phyloP scores from a whole-genome alignment of 2,329 filamentous ascomycete genomes.

The Trichoderma harzianum region DNA sequence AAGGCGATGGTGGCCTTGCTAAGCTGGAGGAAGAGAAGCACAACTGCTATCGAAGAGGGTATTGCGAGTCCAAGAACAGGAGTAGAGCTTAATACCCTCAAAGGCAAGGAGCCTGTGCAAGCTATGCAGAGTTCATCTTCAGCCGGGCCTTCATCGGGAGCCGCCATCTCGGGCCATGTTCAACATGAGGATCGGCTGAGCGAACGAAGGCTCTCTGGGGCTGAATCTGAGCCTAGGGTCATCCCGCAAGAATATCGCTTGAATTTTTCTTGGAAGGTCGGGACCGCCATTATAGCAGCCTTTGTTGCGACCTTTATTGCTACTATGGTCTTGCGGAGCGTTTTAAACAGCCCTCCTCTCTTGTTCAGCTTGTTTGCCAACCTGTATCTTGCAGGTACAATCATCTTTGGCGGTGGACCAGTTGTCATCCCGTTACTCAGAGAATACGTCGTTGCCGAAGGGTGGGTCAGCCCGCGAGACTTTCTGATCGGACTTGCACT shows the following conservation, averaged over 20 bases:
- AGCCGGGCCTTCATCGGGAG: background rate
- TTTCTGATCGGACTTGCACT: conserved; percentile 71
- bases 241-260: conserved; percentile 31
- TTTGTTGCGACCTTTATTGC: conserved; percentile 57
- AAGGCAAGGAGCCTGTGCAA: background rate
- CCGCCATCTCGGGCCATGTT: background rate
- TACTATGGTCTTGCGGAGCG: conserved; percentile 51
- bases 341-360: conserved; percentile 39
- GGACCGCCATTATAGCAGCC: conserved; percentile 38
- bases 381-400: conserved; percentile 69
- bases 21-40: background rate
- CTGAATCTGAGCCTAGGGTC: conserved; percentile 27
- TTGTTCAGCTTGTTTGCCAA: conserved; percentile 64
- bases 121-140: background rate
- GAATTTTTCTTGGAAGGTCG: conserved; percentile 45
- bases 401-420: conserved; percentile 63
- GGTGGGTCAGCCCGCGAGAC: conserved; percentile 67
- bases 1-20: conserved; percentile 21
- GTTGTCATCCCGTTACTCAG: conserved; percentile 63
- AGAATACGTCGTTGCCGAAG: conserved; percentile 61
- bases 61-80: background rate
- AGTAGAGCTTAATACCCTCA: background rate
- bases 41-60: background rate
- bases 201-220: background rate
- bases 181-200: background rate